A percentile compares a stretch with the other conserved stretches of the same genome.
phyloP scores from a whole-genome alignment of 148 eudicot species.

The Nepenthes mirabilis region DNA sequence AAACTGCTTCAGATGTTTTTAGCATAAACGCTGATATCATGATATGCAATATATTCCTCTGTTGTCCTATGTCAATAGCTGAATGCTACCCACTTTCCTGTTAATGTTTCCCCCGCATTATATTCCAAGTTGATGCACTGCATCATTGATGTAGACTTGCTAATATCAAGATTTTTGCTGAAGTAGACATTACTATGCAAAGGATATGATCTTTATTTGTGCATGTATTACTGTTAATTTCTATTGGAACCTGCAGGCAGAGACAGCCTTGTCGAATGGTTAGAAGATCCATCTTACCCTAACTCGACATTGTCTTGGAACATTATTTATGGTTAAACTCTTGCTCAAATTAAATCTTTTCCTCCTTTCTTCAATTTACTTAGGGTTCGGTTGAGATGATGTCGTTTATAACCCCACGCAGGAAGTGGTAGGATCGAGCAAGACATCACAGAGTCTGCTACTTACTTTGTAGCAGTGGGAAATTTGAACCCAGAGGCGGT shows the following conservation, averaged over 20 bases:
- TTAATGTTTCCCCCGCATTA: too few species aligned
- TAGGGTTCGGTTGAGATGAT: background rate
- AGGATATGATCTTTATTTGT: too few species aligned
- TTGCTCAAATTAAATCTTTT: background rate
- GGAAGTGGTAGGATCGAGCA: conserved; percentile 62
- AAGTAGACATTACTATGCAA: too few species aligned
- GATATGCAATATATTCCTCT: too few species aligned
- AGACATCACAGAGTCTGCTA: conserved; percentile 36
- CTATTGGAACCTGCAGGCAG: conserved; percentile 25
- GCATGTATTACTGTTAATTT: too few species aligned
- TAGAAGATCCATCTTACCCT: conserved; percentile 31
- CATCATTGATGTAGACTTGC: too few species aligned
- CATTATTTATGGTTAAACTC: conserved; percentile 39
- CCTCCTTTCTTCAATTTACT: background rate
- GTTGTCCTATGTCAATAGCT: too few species aligned
- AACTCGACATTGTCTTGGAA: conserved; percentile 53
- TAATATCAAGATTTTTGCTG: too few species aligned
- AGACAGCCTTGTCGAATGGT: conserved; percentile 36
- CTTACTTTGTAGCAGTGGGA: conserved; percentile 66
- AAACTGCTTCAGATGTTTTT: too few species aligned
- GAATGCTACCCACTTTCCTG: too few species aligned
- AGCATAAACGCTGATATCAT: too few species aligned
- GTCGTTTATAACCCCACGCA: conserved; percentile 10
- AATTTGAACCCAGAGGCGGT: conserved; percentile 44
- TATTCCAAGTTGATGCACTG: too few species aligned